These are phyloP conservation scores for Periglandula ipomoeae DNA, from an alignment of 2,329 filamentous ascomycete species.

Conservation along the genomic window DNA sequence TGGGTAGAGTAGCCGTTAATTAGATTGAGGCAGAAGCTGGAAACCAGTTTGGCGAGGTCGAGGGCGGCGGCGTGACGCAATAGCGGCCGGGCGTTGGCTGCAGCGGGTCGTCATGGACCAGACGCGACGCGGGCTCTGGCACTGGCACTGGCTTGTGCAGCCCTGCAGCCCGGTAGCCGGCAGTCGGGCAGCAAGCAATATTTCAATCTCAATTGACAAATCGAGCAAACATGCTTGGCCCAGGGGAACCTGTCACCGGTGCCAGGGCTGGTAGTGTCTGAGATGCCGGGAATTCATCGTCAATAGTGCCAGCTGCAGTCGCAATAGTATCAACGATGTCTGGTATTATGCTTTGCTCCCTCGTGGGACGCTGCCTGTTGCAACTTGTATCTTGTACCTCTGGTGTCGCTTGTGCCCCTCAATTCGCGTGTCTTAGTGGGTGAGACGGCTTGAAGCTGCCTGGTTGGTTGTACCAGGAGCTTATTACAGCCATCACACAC, in stretches of 20 bases:
- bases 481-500: no score
- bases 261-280: background rate
- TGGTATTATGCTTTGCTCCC: no score
- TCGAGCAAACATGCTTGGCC: background rate
- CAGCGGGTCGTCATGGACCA: constrained; percentile 3
- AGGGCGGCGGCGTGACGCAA: constrained; percentile 11
- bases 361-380: no score
- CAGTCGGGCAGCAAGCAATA: background rate
- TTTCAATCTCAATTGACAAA: no score
- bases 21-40: background rate
- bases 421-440: no score
- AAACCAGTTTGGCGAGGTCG: constrained; percentile 3
- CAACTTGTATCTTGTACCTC: no score
- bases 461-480: no score
- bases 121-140: background rate
- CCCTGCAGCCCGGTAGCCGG: background rate
- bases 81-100: constrained; percentile 1
- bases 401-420: no score
- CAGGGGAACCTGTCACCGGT: no score
- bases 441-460: no score
- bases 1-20: background rate
- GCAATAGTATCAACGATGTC: no score
- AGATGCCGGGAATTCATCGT: no score
- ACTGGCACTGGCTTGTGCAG: background rate
- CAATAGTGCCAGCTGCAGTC: background rate